Base-by-base conservation (phyloP, 2,329 filamentous ascomycete genomes). In the Didymella pomorum region DNA sequence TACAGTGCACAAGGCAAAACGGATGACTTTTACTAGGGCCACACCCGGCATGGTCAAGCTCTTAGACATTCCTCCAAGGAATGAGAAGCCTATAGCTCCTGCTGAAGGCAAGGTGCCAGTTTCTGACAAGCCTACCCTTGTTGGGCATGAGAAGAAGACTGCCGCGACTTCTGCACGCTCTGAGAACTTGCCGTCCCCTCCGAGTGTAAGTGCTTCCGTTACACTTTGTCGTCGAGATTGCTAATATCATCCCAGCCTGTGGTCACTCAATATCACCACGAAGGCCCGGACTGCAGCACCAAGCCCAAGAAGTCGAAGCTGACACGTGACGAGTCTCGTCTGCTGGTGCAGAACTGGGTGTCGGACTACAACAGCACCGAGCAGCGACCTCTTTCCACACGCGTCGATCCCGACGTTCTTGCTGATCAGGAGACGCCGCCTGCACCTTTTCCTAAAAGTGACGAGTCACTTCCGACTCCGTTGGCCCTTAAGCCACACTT, bases 341-440 rank as follows among this genome's bases (percentile, higher is more conserved):
- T 60, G 5, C 47, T 65, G 7, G 57, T 65, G 5, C 55, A 66
- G 11, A 51, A 64, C n/a, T 70, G 69, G 68, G 43, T 69, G 25
- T 51, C 57, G 4, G 53, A 44, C 18, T 64, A 67, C 47, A 55
- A 66, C 23, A 53, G 42, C n/a, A 44, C 55, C 2, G 53, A 63
- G 37, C 66, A 69, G 48, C 63, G 61, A 10, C 65, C 65, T 7
- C 5, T 67, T 7, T 66, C 64, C 1, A 64, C 61, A 26, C 62
- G 57, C 26, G 44, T 62, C 43, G 67, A 71, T 16, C 33, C 47
- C 2, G 64, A 68, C 31, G 62, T 69, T 5, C 53, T 64, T n/a
- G 60, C 60, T 4, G 66, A 70, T 37, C 63, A 67, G 16, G 56
- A 65, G 39, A 61, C 60, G 8, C 63, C 67, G 10, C 67, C 66